A percentile compares a stretch with the other conserved stretches of the same genome.
Evolutionary conservation across 2,329 filamentous ascomycete genomes (phyloP).

Genomic region (Penicillium italicum): DNA sequence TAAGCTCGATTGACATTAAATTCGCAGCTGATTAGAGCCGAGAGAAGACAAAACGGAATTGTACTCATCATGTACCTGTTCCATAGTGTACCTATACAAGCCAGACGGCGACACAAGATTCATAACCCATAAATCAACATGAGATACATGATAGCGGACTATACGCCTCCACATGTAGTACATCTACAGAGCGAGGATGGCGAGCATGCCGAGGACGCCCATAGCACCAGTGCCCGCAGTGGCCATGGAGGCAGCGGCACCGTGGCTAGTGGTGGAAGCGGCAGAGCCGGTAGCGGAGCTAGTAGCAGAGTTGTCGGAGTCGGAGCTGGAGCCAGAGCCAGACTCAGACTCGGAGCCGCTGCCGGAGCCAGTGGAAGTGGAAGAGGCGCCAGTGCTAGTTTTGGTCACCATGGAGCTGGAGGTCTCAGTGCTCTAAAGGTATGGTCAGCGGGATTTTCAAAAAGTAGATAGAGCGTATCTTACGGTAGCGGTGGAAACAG

Average conservation of each 20-base stretch:
- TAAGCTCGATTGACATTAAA: conserved; percentile 17
- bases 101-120: conserved; percentile 11
- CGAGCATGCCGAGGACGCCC: conserved; percentile 43
- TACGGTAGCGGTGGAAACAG: not conserved
- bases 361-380: conserved; percentile 4
- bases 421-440: not conserved
- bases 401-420: not conserved
- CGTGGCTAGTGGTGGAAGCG: conserved; percentile 11
- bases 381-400: conserved; percentile 3
- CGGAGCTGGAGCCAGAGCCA: conserved; percentile 15
- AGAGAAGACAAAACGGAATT: conserved; percentile 2
- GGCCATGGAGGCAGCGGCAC: conserved; percentile 31
- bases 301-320: conserved; percentile 12
- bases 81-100: conserved; percentile 19
- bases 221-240: conserved; percentile 32
- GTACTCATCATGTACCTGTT: conserved; percentile 9
- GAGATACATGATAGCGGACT: not conserved
- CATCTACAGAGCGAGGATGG: conserved; percentile 41
- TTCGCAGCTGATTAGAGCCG: conserved; percentile 6
- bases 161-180: not conserved
- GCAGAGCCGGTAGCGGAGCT: conserved; percentile 9
- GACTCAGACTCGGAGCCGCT: conserved; percentile 20
- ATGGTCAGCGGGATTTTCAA: not conserved
- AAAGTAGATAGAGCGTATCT: not conserved
- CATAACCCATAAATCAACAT: conserved; percentile 15